Conservation (phyloP, 495 filamentous ascomycete genomes). For the Hypomontagnella monticulosa region DNA sequence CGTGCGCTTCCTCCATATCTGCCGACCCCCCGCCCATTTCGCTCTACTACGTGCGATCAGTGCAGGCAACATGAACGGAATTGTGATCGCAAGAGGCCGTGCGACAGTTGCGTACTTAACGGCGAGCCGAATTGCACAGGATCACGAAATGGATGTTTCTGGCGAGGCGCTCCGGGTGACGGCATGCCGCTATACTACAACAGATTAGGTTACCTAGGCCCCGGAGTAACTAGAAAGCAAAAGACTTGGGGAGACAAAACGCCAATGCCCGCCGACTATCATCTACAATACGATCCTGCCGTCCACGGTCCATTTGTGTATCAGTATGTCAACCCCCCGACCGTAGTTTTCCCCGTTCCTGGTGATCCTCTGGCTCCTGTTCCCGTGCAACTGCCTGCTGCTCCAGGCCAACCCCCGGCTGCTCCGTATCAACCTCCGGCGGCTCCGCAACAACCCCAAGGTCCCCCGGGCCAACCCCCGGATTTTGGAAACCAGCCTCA, state of each 20-base stretch:
- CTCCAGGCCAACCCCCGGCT: no score
- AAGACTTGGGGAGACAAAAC: no score
- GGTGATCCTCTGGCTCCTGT: no score
- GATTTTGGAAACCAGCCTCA: no score
- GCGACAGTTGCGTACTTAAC: constrained; percentile 17
- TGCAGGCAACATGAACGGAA: background rate
- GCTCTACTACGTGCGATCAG: background rate
- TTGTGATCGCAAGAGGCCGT: constrained; percentile 34
- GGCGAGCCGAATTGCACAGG: background rate
- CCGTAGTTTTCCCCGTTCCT: no score
- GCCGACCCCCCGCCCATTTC: background rate
- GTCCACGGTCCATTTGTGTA: no score
- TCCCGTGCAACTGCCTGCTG: no score
- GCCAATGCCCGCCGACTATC: background rate
- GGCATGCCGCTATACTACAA: constrained; percentile 17
- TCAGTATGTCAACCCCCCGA: no score
- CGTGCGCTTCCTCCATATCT: no score
- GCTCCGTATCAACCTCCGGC: no score
- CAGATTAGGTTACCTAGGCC: background rate
- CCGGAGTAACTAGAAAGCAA: background rate
- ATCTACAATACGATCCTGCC: background rate
- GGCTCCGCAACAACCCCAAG: no score
- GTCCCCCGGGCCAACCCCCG: no score
- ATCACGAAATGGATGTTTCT: background rate
- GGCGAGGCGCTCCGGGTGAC: constrained; percentile 24